Base-by-base conservation (phyloP, 2,329 filamentous ascomycete genomes). In the Neobulgaria alba region DNA sequence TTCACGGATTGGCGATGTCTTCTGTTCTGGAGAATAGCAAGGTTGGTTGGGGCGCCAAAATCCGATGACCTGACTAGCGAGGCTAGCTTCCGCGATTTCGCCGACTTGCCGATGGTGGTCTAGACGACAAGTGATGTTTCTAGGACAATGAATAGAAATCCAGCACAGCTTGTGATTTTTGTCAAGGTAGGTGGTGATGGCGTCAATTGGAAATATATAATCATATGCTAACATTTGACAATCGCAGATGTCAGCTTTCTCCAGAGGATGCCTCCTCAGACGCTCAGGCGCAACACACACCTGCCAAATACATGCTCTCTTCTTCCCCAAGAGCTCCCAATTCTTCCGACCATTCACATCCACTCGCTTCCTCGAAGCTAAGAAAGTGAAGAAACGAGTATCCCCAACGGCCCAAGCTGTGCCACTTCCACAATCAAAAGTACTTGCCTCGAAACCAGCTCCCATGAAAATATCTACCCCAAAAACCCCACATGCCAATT, bases 211-310 rank as follows among this genome's bases (percentile, higher is more conserved):
- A 15, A 32, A 16, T n/a, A 29, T 29, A 14, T 36, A 17, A 10
- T 20, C 29, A 18, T 19, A 36, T 29, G 29, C 47, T 55, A 38
- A 52, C 36, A 14, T 15, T 32, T 19, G 26, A 15, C 4, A 36
- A 33, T 32, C 29, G 9, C 38, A 57, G 52, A 63, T 63, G 61
- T 56, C 61, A 29, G 57, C 57, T 33, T 60, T 63, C 47, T 60
- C 62, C 30, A 59, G 58, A 43, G 58, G 60, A 35, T 51, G 53
- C 19, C 33, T 58, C 43, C 40, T 48, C 51, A 36, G 47, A 48
- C 38, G 49, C 15, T 42, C 50, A 43, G 36, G 23, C 26, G 40
- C 46, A 34, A 32, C 47, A 33, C 47, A 40, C 29, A 29, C 38
- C 18, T 35, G 38, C 23, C 36, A 39, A 45, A 35, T 39, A 39